These are phyloP conservation scores for Candida ulmi DNA, from an alignment of 805 yeast genomes.

Conservation along the genomic window DNA sequence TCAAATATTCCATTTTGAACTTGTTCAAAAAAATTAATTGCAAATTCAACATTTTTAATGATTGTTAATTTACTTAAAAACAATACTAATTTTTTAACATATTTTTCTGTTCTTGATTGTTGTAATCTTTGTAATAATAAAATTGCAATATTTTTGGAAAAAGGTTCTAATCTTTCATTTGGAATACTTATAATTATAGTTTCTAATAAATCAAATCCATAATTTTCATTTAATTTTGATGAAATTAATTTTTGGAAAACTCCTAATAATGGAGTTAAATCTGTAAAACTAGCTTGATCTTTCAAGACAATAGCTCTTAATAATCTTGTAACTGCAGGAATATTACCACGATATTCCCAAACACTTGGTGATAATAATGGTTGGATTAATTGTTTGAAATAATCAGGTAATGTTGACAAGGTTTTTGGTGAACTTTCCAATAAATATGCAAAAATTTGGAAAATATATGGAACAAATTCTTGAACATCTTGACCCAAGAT, in stretches of 20 bases:
- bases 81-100: conserved; percentile 60
- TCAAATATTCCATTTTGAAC: conserved; percentile 58
- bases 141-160: conserved; percentile 65
- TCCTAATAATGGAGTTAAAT: conserved; percentile 78
- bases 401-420: conserved; percentile 48
- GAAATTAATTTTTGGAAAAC: conserved; percentile 93
- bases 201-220: conserved; percentile 83
- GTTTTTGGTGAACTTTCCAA: conserved; percentile 58
- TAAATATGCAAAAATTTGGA: conserved; percentile 81
- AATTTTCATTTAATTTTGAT: conserved; percentile 71
- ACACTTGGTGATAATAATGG: conserved; percentile 86
- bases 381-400: conserved; percentile 60
- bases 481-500: conserved; percentile 81
- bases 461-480: conserved; percentile 89
- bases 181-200: conserved; percentile 57
- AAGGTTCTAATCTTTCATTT: conserved; percentile 41
- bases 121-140: conserved; percentile 78
- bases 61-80: conserved; percentile 55
- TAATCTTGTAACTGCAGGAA: conserved; percentile 87
- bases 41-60: conserved; percentile 41
- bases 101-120: conserved; percentile 75
- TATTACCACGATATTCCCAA: conserved; percentile 91
- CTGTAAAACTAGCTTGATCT: conserved; percentile 30
- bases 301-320: conserved; percentile 56
- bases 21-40: conserved; percentile 59